Evolutionary conservation across 148 eudicot species (phyloP).

Genomic region (Euryodendron excelsum): DNA sequence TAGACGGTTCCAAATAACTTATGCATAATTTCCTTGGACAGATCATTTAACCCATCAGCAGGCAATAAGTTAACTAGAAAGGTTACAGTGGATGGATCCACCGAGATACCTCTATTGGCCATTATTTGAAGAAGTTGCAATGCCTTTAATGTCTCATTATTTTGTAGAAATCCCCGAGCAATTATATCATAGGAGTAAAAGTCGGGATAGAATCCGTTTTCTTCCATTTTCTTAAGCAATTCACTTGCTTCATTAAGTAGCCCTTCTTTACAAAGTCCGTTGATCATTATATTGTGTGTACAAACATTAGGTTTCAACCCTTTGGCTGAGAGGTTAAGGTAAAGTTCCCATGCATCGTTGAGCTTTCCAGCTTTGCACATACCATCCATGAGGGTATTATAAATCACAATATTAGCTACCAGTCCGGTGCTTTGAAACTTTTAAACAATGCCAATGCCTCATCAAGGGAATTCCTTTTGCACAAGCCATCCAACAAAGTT

Average conservation of each 20-base stretch:
- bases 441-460: conserved; percentile 2
- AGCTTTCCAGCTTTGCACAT: too few relatives aligned
- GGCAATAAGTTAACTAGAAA: background rate
- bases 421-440: background rate
- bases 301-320: conserved; percentile 15
- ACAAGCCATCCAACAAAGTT: background rate
- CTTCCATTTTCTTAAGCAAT: conserved; percentile 14
- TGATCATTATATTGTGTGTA: conserved; percentile 14
- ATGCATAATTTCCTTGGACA: background rate
- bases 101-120: background rate
- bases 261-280: conserved; percentile 8
- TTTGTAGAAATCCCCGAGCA: background rate
- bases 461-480: background rate
- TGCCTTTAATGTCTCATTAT: background rate
- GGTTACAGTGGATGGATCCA: background rate
- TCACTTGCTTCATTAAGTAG: background rate
- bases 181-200: conserved; percentile 15
- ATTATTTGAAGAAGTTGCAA: too few relatives aligned
- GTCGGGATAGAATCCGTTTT: conserved; percentile 9
- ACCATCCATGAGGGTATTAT: background rate
- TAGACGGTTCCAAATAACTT: background rate
- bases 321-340: background rate
- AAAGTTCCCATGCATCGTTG: background rate
- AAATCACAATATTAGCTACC: conserved; percentile 10
- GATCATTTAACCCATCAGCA: background rate